Conservation (phyloP, 2,329 filamentous ascomycete genomes). For the Chaetomiaceae sp. region DNA sequence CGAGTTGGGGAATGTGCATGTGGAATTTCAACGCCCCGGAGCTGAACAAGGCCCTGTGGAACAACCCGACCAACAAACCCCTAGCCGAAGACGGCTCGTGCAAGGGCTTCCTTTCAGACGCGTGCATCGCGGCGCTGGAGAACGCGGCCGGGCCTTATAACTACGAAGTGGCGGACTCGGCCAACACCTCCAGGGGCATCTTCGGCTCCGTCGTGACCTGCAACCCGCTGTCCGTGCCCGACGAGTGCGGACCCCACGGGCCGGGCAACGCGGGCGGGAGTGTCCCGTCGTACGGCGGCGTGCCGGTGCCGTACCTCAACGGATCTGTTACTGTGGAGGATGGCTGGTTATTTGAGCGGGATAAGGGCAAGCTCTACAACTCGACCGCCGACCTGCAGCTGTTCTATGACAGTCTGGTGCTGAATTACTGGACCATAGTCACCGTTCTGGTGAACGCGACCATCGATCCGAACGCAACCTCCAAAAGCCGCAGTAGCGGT, state of each 20-base stretch:
- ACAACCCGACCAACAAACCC: constrained; percentile 14
- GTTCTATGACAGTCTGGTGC: constrained; percentile 11
- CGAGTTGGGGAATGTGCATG: constrained; percentile 17
- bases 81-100: constrained; percentile 14
- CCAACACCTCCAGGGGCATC: neutral
- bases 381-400: constrained; percentile 7
- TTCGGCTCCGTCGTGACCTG: constrained; percentile 4
- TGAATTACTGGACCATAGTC: constrained; percentile 13
- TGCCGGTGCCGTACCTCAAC: constrained; percentile 12
- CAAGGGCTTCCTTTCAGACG: constrained; percentile 12
- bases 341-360: constrained; percentile 9
- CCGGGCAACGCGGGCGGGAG: neutral
- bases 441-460: constrained; percentile 12
- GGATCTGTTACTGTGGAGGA: constrained; percentile 10
- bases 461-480: neutral
- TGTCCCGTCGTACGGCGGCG: neutral
- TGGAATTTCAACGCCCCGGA: constrained; percentile 9
- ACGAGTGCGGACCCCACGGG: constrained; percentile 8
- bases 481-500: neutral
- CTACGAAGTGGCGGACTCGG: too few species aligned
- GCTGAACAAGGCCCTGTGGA: neutral
- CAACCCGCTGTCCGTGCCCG: neutral
- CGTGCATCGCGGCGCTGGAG: constrained; percentile 13
- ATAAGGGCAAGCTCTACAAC: neutral
- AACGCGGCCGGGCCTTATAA: too few species aligned